Base-by-base conservation (phyloP, 495 filamentous ascomycete species). In the Penicillium longicatenatum region DNA sequence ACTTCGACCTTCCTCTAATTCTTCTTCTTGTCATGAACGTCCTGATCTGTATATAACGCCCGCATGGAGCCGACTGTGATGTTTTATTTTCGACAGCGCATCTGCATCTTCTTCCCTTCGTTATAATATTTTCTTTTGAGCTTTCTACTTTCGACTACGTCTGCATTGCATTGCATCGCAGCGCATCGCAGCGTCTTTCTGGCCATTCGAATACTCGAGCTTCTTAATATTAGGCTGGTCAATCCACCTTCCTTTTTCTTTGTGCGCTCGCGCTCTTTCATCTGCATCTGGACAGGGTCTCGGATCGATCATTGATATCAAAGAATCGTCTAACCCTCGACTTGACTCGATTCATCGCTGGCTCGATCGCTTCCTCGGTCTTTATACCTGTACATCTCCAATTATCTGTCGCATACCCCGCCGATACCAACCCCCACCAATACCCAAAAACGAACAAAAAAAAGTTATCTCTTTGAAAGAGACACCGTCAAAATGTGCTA, bases 401-500 rank as follows among this genome's bases (percentile, higher is more conserved):
- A 30, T 48, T 30, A 24, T 48, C 45, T 16, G 37, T 41, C 37
- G 14, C 37, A 41, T 41, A n/a, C 37, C 17, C 17, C 37, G 1
- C 20, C 3, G 39, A 39, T 6, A 35, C 2, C 2, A 24, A 51
- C 5, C 42, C 2, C 33, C 20, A 35, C 22, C 10, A 33, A 35
- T 16, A 24, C 33, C 9, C 30, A n/a, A 37, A 20, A 20, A 37
- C 24, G 26, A 41, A 20, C 30, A 22, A 14, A 12, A 16, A 20
- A 35, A n/a, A n/a, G n/a, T n/a, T n/a, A 35, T 17, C 31, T 26
- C 26, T 26, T 26, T 26, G 10, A 31, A 37, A 35, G 10, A 29
- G 24, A 51, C 30, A 19, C 52, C 14, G 17, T 39, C 69, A 80
- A 39, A 57, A 92, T 92, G 89, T 92, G 89, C 66, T 85, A 86